phyloP scores from a whole-genome alignment of 2,329 filamentous ascomycete species.

The Furcasterigmium sp. region DNA sequence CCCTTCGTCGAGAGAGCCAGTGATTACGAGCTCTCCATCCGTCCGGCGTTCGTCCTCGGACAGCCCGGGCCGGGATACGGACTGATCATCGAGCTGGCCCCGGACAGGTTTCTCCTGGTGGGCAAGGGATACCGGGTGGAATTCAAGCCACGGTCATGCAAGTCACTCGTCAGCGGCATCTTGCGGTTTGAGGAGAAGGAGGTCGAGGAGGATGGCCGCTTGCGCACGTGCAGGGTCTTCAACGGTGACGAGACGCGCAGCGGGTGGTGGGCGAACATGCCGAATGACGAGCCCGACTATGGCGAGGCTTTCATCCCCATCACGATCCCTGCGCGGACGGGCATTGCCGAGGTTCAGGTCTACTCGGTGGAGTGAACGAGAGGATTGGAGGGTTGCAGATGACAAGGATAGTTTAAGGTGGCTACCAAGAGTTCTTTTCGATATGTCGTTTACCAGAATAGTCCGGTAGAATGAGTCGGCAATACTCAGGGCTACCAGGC shows the following conservation, averaged over 20 bases:
- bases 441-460: too few species aligned
- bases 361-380: constrained; percentile 23
- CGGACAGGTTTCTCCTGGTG: constrained; percentile 25
- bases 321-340: constrained; percentile 44
- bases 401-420: too few species aligned
- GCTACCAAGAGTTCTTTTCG: too few species aligned
- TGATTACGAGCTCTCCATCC: constrained; percentile 24
- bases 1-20: constrained; percentile 18
- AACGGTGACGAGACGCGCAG: constrained; percentile 34
- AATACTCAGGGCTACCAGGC: too few species aligned
- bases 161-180: constrained; percentile 28
- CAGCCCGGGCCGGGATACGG: constrained; percentile 26
- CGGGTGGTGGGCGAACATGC: constrained; percentile 46
- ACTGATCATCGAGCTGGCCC: constrained; percentile 27
- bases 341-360: constrained; percentile 33
- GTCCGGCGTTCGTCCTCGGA: constrained; percentile 30
- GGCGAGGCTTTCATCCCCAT: constrained; percentile 48
- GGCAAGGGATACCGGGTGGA: constrained; percentile 29
- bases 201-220: constrained; percentile 21
- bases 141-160: constrained; percentile 19
- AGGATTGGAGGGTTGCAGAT: too few species aligned
- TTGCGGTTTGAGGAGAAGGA: constrained; percentile 26
- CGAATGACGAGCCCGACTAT: constrained; percentile 48
- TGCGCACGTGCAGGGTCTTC: constrained; percentile 22
- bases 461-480: too few species aligned